Evolutionary conservation across 1,284 basidiomycete genomes (phyloP).

Genomic region (Cutaneotrichosporon sp.): DNA sequence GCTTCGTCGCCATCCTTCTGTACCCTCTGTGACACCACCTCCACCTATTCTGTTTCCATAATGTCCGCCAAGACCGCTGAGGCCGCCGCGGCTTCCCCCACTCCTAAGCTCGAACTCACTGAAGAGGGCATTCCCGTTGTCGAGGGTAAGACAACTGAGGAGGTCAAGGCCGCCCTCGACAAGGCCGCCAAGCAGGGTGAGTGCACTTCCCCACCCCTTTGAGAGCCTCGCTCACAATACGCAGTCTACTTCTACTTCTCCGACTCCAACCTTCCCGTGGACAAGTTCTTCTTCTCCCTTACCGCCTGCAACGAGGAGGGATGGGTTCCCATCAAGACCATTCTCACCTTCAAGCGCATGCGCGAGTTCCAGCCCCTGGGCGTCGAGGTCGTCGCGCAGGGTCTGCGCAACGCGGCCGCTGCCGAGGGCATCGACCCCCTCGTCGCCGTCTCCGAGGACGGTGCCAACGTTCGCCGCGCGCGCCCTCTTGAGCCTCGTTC

Average conservation of each 20-base stretch:
- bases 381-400: constrained; percentile 61
- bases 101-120: constrained; percentile 21
- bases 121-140: constrained; percentile 22
- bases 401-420: constrained; percentile 54
- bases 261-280: constrained; percentile 91
- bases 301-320: constrained; percentile 70
- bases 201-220: constrained; percentile 6
- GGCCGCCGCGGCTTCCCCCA: constrained; percentile 1
- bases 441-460: constrained; percentile 66
- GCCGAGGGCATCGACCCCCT: constrained; percentile 53
- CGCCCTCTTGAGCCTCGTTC: constrained; percentile 63
- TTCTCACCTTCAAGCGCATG: constrained; percentile 97
- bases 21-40: too few species aligned
- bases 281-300: constrained; percentile 96
- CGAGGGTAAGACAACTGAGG: constrained; percentile 35
- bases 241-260: constrained; percentile 97
- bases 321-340: constrained; percentile 83
- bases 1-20: too few species aligned
- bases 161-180: constrained; percentile 30
- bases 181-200: constrained; percentile 41
- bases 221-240: neutral
- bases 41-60: neutral
- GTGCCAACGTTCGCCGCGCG: constrained; percentile 65
- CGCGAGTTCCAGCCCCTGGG: constrained; percentile 62
- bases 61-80: constrained; percentile 6